A percentile compares a stretch with the other conserved stretches of the same genome.
These are phyloP conservation scores for Mucor piriformis DNA, from an alignment of 371 early-diverging fungal species.

Conservation along the genomic window DNA sequence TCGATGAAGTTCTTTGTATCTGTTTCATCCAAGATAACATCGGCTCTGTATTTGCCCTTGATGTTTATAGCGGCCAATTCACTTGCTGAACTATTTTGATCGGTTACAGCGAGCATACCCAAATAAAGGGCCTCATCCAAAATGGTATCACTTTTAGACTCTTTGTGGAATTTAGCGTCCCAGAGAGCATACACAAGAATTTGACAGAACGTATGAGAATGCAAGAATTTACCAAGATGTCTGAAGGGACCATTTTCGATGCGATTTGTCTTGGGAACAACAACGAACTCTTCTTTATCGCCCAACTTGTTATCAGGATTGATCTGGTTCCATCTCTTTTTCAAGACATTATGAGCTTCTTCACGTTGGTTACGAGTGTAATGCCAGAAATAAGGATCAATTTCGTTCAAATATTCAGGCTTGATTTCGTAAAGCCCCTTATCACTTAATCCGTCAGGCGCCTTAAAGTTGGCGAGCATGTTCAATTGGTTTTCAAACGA, in stretches of 20 bases:
- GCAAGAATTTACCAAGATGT: conserved; percentile 69
- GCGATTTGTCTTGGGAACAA: conserved; percentile 60
- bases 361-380: conserved; percentile 90
- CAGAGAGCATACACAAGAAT: conserved; percentile 79
- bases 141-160: conserved; percentile 66
- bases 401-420: conserved; percentile 78
- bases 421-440: conserved; percentile 88
- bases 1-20: conserved; percentile 52
- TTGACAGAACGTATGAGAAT: conserved; percentile 70
- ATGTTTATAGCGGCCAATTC: conserved; percentile 15
- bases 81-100: conserved; percentile 56
- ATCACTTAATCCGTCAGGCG: conserved; percentile 82
- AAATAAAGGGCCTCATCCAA: conserved; percentile 78
- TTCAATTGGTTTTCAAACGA: conserved; percentile 78
- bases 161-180: conserved; percentile 60
- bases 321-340: conserved; percentile 31
- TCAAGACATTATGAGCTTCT: conserved; percentile 77
- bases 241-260: conserved; percentile 75
- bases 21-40: conserved; percentile 10
- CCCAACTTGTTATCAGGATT: conserved; percentile 21
- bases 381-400: conserved; percentile 93
- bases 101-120: conserved; percentile 74
- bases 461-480: conserved; percentile 77
- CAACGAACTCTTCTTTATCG: conserved; percentile 47
- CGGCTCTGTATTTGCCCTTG: conserved; percentile 33